Evolutionary conservation across 495 filamentous ascomycete species (phyloP).

Genomic region (Aspergillus sclerotioniger): DNA sequence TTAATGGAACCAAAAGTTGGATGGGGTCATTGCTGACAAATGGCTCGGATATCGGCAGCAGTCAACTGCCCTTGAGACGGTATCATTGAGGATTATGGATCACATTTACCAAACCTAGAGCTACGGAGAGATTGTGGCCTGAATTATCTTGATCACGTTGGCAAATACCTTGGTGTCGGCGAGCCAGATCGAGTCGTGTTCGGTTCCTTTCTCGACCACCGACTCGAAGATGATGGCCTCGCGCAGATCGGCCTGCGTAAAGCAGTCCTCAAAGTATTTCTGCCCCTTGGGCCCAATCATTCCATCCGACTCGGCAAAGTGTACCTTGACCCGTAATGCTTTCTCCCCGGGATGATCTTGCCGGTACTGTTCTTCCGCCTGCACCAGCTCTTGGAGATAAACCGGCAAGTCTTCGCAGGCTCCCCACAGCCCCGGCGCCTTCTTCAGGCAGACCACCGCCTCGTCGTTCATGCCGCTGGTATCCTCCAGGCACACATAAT

Average conservation of each 20-base stretch:
- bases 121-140: not conserved
- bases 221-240: not conserved
- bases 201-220: not conserved
- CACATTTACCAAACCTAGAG: too few species aligned
- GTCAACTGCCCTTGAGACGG: too few species aligned
- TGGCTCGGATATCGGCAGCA: not conserved
- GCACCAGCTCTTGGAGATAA: not conserved
- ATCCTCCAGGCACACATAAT: not conserved
- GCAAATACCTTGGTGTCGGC: not conserved
- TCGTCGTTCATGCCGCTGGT: not conserved
- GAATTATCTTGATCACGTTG: not conserved
- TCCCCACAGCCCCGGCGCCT: not conserved
- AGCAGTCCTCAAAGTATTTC: conserved; percentile 1
- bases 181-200: not conserved
- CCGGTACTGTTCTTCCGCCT: not conserved
- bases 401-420: conserved; percentile 3
- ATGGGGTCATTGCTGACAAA: not conserved
- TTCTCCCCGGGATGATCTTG: not conserved
- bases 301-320: not conserved
- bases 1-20: not conserved
- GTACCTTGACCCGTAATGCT: not conserved
- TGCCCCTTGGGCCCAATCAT: not conserved
- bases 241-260: not conserved
- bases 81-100: not conserved
- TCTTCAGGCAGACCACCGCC: not conserved